Evolutionary conservation across 768 basidiomycete genomes (phyloP).

Genomic region (Boletus pseudopeckii): DNA sequence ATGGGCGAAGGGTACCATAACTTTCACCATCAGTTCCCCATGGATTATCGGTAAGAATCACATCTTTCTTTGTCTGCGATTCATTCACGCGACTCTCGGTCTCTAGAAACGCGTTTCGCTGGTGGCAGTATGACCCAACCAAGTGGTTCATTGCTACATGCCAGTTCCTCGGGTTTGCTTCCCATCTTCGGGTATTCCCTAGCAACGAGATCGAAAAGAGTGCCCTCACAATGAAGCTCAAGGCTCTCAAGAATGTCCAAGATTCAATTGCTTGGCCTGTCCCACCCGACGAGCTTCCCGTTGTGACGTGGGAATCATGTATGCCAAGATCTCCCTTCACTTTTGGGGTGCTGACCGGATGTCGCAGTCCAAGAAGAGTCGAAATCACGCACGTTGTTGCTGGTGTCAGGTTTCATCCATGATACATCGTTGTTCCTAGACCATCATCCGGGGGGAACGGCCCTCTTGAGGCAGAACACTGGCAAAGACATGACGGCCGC

Average conservation of each 20-base stretch:
- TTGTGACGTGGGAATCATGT: conserved; percentile 83
- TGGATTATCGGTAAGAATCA: conserved; percentile 45
- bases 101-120: conserved; percentile 62
- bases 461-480: conserved; percentile 52
- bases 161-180: conserved; percentile 65
- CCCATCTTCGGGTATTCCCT: conserved; percentile 78
- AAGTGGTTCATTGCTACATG: conserved; percentile 79
- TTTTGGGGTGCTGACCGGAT: neutral
- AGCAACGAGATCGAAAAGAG: conserved; percentile 87
- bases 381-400: conserved; percentile 58
- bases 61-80: neutral
- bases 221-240: conserved; percentile 78
- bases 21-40: conserved; percentile 88
- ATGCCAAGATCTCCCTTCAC: conserved; percentile 27
- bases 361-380: conserved; percentile 63
- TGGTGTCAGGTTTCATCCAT: conserved; percentile 85
- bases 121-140: conserved; percentile 72
- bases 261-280: conserved; percentile 63
- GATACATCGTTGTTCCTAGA: conserved; percentile 72
- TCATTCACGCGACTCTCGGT: conserved; percentile 4
- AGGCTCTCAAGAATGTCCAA: conserved; percentile 61
- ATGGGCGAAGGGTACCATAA: conserved; percentile 69
- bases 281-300: conserved; percentile 56
- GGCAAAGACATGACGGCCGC: conserved; percentile 84
- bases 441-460: conserved; percentile 75